These are phyloP conservation scores for Sideroxylon spinosum DNA, from an alignment of 179 eudicot species.

Conservation along the genomic window DNA sequence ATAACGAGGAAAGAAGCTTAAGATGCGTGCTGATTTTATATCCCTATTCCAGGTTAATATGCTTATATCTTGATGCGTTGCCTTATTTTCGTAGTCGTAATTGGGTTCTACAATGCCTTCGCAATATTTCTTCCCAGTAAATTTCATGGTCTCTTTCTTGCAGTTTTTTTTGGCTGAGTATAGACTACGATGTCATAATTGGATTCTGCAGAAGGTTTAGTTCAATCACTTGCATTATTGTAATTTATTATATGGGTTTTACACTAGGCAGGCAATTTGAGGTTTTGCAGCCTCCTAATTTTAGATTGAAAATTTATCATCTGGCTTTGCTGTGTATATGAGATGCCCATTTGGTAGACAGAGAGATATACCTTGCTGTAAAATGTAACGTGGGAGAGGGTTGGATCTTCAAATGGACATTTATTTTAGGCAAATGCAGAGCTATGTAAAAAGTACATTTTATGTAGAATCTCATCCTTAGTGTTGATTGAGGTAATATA, in stretches of 20 bases:
- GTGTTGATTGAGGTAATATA: no score
- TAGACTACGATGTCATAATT: background rate
- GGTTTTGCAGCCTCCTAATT: background rate
- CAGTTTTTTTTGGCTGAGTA: constrained; percentile 2
- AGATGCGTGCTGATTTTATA: constrained; percentile 18
- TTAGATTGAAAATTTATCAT: background rate
- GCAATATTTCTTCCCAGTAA: background rate
- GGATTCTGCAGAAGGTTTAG: background rate
- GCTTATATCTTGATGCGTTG: background rate
- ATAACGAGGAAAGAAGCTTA: constrained; percentile 76
- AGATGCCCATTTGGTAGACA: background rate
- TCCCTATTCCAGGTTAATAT: constrained; percentile 1
- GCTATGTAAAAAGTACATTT: no score
- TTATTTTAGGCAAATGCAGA: background rate
- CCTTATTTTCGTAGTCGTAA: background rate
- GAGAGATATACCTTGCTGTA: background rate
- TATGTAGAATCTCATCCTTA: no score
- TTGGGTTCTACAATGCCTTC: background rate
- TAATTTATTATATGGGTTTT: background rate
- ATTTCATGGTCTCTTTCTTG: constrained; percentile 7
- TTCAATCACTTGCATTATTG: background rate
- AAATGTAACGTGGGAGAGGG: background rate
- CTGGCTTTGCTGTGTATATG: background rate
- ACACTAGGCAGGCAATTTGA: background rate
- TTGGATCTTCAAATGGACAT: background rate